phyloP scores from a whole-genome alignment of 371 early-diverging fungal species.

The Rhizopus microsporus region DNA sequence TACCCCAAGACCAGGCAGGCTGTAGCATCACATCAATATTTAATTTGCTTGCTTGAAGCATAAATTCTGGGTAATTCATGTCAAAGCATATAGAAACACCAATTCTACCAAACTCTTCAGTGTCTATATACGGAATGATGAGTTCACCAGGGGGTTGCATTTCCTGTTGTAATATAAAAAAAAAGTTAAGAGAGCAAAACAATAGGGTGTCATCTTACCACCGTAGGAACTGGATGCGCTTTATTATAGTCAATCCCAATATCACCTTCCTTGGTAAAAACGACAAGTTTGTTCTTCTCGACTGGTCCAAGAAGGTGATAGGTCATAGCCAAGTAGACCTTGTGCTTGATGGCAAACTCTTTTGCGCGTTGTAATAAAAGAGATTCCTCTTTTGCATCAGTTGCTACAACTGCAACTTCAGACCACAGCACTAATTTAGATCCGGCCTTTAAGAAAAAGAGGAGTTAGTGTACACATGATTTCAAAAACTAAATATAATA shows the following conservation, averaged over 20 bases:
- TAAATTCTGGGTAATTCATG: slow-evolving; percentile 51
- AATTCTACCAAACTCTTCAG: slow-evolving; percentile 52
- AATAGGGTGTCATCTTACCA: slow-evolving; percentile 21
- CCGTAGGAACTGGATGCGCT: slow-evolving; percentile 54
- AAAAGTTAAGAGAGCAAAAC: neutral
- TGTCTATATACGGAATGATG: slow-evolving; percentile 47
- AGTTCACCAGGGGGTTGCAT: slow-evolving; percentile 38
- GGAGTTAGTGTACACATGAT: neutral
- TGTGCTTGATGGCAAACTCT: slow-evolving; percentile 34
- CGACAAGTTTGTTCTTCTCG: slow-evolving; percentile 45
- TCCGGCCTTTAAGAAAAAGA: slow-evolving; percentile 25
- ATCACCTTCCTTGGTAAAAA: slow-evolving; percentile 49
- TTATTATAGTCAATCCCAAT: slow-evolving; percentile 54
- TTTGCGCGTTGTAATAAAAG: slow-evolving; percentile 30
- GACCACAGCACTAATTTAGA: slow-evolving; percentile 55
- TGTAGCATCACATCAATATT: slow-evolving; percentile 56
- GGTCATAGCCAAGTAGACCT: slow-evolving; percentile 45
- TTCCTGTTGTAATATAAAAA: slow-evolving; percentile 22
- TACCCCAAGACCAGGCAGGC: slow-evolving; percentile 62
- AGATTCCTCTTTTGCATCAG: slow-evolving; percentile 22
- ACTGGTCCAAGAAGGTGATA: slow-evolving; percentile 31
- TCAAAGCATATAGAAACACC: slow-evolving; percentile 61
- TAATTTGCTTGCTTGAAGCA: slow-evolving; percentile 51
- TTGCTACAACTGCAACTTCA: slow-evolving; percentile 31
- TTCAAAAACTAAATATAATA: neutral